Base-by-base conservation (phyloP, 1,284 basidiomycete species). In the Trichosporon sp. region DNA sequence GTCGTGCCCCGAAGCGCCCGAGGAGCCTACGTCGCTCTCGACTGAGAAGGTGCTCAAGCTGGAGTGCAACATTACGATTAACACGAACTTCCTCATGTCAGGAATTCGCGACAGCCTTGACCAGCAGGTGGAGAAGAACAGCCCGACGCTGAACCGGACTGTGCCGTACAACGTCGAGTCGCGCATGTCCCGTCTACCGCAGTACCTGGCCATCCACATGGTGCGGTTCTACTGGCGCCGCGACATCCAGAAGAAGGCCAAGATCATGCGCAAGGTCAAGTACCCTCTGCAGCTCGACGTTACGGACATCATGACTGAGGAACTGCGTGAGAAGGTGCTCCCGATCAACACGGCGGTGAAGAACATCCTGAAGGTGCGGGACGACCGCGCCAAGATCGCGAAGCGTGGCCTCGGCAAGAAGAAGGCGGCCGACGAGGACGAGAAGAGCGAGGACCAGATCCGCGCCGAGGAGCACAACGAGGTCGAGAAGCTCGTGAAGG, bases 251-350 rank as follows among this genome's bases (percentile, higher is more conserved):
- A 95, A 93, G 85, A 95, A 95, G 78, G 89, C 92, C 1, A 66
- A 95, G 84, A 94, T 95, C 79, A 92, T 95, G 92, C 89, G 95
- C 69, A 93, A 92, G 85, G 95, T 98, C 73, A 97, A 95, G 83
- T 98, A 97, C 83, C 91, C 81, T 1, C 67, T 82, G 34, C 84
- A 96, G 76, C 89, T 95, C 60, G 95, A 99, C 76, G 91, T 90
- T 0, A 83, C 92, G 29, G 93, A 96, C 62, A 86, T 98, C 51
- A 88, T 78, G 32, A 92, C 92, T 0, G 90, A 92, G 53, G 92
- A 92, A 34, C 86, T 98, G 13, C 89, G 89, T 72, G 85, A 84
- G 15, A 91, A 90, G 78, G 80, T 95, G 34, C 83, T 86, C 1
- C 91, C 93, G 5, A 87, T 91, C 62, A 90, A 89, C 74, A 85